A percentile compares a stretch with the other conserved stretches of the same genome.
phyloP scores from a whole-genome alignment of 768 basidiomycete species.

The Suillus discolor region DNA sequence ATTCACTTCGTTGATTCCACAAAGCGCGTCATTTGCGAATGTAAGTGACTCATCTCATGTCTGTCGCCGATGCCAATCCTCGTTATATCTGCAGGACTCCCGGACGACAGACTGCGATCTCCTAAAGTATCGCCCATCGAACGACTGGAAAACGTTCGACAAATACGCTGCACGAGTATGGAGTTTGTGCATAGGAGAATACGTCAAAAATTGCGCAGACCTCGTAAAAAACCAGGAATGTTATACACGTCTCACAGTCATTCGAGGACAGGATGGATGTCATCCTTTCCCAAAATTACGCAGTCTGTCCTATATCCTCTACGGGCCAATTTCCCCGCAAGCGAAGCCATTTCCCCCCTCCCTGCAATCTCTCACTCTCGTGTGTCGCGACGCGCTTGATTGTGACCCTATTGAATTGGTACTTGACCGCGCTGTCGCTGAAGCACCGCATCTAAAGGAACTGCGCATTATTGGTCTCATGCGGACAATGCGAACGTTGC shows the following conservation, averaged over 20 bases:
- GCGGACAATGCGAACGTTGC: background rate
- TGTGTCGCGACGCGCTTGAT: conserved; percentile 1
- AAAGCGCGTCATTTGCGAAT: background rate
- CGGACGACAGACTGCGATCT: background rate
- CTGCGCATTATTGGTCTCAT: background rate
- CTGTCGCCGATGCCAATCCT: background rate
- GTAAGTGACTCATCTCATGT: conserved; percentile 1
- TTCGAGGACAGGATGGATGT: background rate
- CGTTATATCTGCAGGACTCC: background rate
- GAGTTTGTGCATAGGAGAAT: conserved; percentile 5
- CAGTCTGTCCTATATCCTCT: conserved; percentile 5
- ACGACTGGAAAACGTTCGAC: conserved; percentile 10
- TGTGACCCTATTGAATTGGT: background rate
- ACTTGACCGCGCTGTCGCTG: background rate
- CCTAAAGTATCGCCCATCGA: background rate
- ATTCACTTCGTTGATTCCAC: conserved; percentile 8
- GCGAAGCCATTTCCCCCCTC: conserved; percentile 11
- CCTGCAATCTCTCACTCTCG: conserved; percentile 10
- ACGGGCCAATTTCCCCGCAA: conserved; percentile 2
- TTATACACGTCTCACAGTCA: conserved; percentile 7
- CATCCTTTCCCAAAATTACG: conserved; percentile 11
- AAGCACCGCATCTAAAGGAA: conserved; percentile 5
- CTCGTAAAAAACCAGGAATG: background rate
- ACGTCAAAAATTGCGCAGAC: background rate
- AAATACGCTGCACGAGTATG: conserved; percentile 11